These are phyloP conservation scores for Rhododendron kiyosumense DNA, from an alignment of 148 eudicot species.

Conservation along the genomic window DNA sequence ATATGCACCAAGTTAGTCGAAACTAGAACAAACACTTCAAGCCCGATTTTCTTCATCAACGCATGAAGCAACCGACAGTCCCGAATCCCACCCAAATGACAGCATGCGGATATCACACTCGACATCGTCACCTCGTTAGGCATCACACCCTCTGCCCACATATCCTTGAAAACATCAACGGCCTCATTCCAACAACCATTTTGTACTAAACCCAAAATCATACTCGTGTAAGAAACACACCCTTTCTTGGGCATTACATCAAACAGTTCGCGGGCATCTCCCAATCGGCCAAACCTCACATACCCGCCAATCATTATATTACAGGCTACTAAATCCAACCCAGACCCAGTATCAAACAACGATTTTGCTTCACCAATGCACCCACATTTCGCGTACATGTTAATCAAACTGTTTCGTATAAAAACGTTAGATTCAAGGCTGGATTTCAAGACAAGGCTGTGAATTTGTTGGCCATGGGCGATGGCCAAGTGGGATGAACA, in stretches of 20 bases:
- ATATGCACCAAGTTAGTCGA: conserved; percentile 66
- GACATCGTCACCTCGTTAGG: conserved; percentile 79
- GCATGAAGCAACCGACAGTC: conserved; percentile 48
- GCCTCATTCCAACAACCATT: conserved; percentile 46
- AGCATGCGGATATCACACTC: conserved; percentile 56
- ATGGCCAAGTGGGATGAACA: conserved; percentile 45
- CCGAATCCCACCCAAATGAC: conserved; percentile 37
- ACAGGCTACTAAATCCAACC: conserved; percentile 50
- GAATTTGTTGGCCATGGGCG: conserved; percentile 57
- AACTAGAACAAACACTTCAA: conserved; percentile 46
- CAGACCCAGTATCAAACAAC: conserved; percentile 30
- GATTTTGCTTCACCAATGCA: conserved; percentile 38
- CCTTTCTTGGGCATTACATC: conserved; percentile 60
- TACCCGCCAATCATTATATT: conserved; percentile 74
- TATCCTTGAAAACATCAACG: conserved; percentile 47
- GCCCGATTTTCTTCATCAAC: conserved; percentile 55
- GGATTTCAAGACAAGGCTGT: conserved; percentile 43
- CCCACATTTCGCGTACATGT: conserved; percentile 64
- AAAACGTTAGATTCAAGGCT: conserved; percentile 58
- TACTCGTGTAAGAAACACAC: conserved; percentile 70
- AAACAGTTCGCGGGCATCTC: conserved; percentile 63
- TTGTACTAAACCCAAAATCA: conserved; percentile 74
- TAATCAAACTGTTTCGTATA: conserved; percentile 71
- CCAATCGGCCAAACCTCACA: conserved; percentile 48
- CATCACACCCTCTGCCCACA: conserved; percentile 50